phyloP scores from a whole-genome alignment of 176 grass and related monocot species.

The Musa acuminata region DNA sequence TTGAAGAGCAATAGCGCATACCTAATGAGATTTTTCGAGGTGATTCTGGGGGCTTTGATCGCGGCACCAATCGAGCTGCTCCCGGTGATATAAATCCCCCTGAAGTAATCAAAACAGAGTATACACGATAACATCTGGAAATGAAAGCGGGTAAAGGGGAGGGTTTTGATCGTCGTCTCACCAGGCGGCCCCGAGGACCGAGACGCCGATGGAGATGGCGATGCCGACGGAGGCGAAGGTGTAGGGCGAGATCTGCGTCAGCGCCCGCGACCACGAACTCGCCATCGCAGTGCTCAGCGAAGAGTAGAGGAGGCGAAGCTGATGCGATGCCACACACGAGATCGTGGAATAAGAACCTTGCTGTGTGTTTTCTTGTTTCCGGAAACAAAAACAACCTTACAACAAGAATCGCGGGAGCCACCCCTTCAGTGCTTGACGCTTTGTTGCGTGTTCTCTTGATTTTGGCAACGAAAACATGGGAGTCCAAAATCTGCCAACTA shows the following conservation, averaged over 20 bases:
- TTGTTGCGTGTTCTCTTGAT: too few relatives aligned
- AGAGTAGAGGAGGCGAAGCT: too few relatives aligned
- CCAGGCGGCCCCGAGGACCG: conserved; percentile 93
- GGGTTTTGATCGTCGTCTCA: not conserved
- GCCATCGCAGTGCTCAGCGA: not conserved
- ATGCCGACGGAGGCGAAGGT: conserved; percentile 91
- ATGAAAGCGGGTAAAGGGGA: not conserved
- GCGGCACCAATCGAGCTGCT: conserved; percentile 93
- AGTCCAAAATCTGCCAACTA: too few relatives aligned
- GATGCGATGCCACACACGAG: too few relatives aligned
- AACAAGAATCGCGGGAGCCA: too few relatives aligned
- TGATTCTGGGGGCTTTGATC: conserved; percentile 96
- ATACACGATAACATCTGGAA: too few relatives aligned
- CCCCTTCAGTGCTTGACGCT: too few relatives aligned
- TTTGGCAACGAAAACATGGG: too few relatives aligned
- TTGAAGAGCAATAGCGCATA: not conserved
- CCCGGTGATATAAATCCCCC: conserved; percentile 98
- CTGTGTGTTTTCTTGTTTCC: too few relatives aligned
- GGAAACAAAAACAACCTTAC: too few relatives aligned
- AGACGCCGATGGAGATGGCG: conserved; percentile 96
- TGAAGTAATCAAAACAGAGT: conserved; percentile 16
- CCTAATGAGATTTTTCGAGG: conserved; percentile 98
- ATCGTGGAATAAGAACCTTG: too few relatives aligned
- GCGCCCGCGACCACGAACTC: conserved; percentile 61
- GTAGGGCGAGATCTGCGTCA: conserved; percentile 92